Evolutionary conservation across 1,284 basidiomycete genomes (phyloP).

Genomic region (Kwoniella shivajii): DNA sequence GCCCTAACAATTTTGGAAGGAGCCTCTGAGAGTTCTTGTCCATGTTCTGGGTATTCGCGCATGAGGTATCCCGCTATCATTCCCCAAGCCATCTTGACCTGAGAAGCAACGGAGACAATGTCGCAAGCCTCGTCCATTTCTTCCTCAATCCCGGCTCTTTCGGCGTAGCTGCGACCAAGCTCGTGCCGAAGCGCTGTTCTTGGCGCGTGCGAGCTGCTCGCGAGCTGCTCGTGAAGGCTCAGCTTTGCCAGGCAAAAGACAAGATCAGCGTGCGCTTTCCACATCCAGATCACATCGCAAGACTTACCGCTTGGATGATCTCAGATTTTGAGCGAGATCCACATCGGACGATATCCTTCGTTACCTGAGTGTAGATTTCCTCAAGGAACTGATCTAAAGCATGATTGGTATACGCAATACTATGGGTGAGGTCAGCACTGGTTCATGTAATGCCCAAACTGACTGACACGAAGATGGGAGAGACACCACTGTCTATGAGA

Average conservation of each 20-base stretch:
- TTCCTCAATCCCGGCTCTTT: neutral
- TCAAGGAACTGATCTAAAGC: conserved; percentile 69
- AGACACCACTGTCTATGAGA: conserved; percentile 58
- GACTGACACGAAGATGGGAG: neutral
- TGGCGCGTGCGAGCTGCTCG: neutral
- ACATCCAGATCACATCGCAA: too few species aligned
- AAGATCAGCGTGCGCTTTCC: too few species aligned
- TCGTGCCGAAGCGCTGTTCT: neutral
- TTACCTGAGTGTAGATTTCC: conserved; percentile 65
- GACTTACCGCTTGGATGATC: conserved; percentile 53
- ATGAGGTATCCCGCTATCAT: neutral
- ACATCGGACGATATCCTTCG: conserved; percentile 64
- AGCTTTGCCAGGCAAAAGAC: conserved; percentile 62
- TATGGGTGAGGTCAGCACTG: conserved; percentile 64
- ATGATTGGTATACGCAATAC: conserved; percentile 68
- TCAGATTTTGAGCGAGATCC: conserved; percentile 66
- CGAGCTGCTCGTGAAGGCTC: conserved; percentile 30
- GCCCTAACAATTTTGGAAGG: neutral
- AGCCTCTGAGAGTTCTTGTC: neutral
- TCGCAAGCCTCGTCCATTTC: neutral
- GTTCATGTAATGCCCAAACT: neutral
- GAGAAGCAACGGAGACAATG: neutral
- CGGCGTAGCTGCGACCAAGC: neutral
- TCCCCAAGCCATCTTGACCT: neutral
- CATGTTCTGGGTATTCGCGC: neutral